Base-by-base conservation (phyloP, 495 filamentous ascomycete species). In the Opeltia flavorubescens region DNA sequence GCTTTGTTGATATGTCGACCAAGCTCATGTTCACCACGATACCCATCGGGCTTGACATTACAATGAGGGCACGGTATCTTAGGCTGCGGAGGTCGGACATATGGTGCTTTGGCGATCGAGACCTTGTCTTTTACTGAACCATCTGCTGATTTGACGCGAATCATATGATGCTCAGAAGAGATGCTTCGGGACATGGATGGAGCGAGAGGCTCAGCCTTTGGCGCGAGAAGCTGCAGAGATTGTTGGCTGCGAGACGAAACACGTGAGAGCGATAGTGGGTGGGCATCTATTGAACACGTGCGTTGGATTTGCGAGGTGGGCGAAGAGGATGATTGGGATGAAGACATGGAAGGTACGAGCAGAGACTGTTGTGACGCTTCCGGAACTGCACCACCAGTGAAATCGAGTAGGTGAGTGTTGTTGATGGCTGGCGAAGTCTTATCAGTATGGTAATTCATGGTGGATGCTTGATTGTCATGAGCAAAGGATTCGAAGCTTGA, bases 11-110 rank as follows among this genome's bases (percentile, higher is more conserved):
- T 76, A 56, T 98, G 91, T 24, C 89, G 80, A 11, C 84, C 80
- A 27, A 96, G 78, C 57, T 98, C 91, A 58, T 95, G 91, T 23
- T 93, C 86, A 30, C 91, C 91, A 17, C 91, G 81, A 62, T 95
- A 98, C 15, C 89, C 89, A 1, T 87, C 78, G 0, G 81, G 85
- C 43, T 86, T 74, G 36, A 83, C 78, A 38, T 76, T 76, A 61
- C 89, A 96, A 31, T 77, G 63, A 8, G 60, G 60, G 57, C 89
- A 96, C 47, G 71, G 71, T 36, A 89, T 80, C 54, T 89, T 88
- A 9, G 76, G 76, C 33, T 85, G 84, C 41, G 74, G 74, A 23
- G 84, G 86, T 25, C 87, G 81, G 43, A 81, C 70, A 48, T 93
- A 84, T 3, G 81, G 75, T 43, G 74, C 61, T 63, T 86, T 84